These are phyloP conservation scores for Austroboletus festivus DNA, from an alignment of 768 basidiomycete species.

Conservation along the genomic window DNA sequence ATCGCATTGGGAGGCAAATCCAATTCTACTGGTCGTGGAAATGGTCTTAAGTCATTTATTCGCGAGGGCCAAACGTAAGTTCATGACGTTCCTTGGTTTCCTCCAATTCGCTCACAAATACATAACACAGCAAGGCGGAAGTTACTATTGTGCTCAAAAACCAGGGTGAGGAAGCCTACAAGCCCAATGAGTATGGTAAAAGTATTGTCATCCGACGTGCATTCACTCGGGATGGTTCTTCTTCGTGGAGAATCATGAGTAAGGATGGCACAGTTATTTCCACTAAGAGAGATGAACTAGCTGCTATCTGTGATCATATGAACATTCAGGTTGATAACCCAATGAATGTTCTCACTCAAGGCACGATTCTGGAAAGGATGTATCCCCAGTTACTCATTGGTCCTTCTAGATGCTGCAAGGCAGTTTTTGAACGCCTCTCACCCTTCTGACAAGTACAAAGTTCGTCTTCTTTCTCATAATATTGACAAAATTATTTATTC, in stretches of 20 bases:
- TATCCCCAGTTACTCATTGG: not conserved
- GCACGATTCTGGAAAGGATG: constrained; percentile 26
- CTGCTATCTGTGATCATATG: constrained; percentile 91
- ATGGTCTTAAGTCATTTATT: constrained; percentile 80
- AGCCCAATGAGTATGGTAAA: constrained; percentile 79
- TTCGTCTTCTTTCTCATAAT: constrained; percentile 27
- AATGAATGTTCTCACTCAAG: constrained; percentile 91
- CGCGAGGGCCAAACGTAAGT: constrained; percentile 76
- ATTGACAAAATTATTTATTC: not conserved
- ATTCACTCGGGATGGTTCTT: constrained; percentile 73
- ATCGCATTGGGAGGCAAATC: constrained; percentile 94
- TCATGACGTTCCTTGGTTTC: not conserved
- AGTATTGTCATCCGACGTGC: constrained; percentile 80
- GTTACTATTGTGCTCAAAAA: constrained; percentile 86
- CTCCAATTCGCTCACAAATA: constrained; percentile 35
- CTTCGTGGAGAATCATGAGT: constrained; percentile 79
- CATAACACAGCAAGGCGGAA: constrained; percentile 43
- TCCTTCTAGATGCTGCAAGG: constrained; percentile 33
- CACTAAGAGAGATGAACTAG: constrained; percentile 78
- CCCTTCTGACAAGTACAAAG: constrained; percentile 86
- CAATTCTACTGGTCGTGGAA: constrained; percentile 84
- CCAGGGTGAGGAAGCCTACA: constrained; percentile 86
- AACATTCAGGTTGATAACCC: constrained; percentile 97
- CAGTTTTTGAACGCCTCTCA: constrained; percentile 85
- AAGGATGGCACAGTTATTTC: constrained; percentile 65